phyloP scores from a whole-genome alignment of 192 early-diverging fungal species.

The Irineochytrium annulatum region DNA sequence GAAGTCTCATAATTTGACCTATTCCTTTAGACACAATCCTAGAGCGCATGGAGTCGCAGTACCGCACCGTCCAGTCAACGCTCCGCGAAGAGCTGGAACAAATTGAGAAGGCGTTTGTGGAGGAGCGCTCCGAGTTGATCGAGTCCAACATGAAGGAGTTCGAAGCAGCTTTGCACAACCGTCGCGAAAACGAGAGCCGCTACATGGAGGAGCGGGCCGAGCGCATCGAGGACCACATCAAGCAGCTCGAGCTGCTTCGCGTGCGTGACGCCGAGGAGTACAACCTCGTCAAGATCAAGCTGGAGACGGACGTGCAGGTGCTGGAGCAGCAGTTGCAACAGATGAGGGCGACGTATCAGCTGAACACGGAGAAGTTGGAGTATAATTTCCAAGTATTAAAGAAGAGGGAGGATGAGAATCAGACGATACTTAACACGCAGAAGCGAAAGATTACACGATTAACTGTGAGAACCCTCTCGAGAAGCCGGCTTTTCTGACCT shows the following conservation, averaged over 20 bases:
- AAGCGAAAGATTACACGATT: conserved; percentile 56
- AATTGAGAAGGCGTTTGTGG: conserved; percentile 52
- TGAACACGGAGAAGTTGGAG: conserved; percentile 61
- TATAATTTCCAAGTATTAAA: conserved; percentile 63
- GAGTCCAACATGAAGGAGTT: conserved; percentile 44
- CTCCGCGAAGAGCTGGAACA: conserved; percentile 50
- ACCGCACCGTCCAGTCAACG: conserved; percentile 41
- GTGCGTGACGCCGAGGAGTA: conserved; percentile 60
- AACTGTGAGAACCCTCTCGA: conserved; percentile 21
- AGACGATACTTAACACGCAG: conserved; percentile 52
- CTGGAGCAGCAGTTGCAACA: conserved; percentile 61
- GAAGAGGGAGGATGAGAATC: conserved; percentile 62
- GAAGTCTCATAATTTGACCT: neutral
- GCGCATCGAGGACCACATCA: conserved; percentile 50
- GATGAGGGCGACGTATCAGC: conserved; percentile 58
- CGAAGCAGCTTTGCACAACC: conserved; percentile 37
- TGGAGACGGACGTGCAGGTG: conserved; percentile 62
- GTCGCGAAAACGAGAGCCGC: conserved; percentile 48
- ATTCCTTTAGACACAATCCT: conserved; percentile 40
- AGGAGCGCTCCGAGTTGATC: conserved; percentile 51
- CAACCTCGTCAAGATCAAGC: conserved; percentile 60
- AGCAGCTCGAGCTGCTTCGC: conserved; percentile 48
- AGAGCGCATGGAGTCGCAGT: conserved; percentile 54
- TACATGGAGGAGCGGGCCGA: conserved; percentile 51
- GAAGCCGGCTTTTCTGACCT: neutral